Percentiles rank a stretch among this genome's conserved stretches.
phyloP scores from a whole-genome alignment of 257 asterid genomes.

The Solanum sejunctum region DNA sequence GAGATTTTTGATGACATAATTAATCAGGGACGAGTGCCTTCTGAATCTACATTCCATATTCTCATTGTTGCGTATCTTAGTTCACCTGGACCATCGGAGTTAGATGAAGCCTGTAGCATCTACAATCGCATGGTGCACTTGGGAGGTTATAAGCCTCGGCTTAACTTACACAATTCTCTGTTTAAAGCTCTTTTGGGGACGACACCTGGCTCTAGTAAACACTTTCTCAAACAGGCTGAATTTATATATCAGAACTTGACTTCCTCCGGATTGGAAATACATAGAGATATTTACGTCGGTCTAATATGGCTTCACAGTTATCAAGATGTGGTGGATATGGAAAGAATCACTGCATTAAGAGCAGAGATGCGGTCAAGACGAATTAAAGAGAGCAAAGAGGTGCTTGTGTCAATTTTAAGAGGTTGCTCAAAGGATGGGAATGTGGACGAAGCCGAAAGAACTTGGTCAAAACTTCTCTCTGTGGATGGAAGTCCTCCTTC shows the following conservation, averaged over 20 bases:
- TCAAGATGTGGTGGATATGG: conserved; percentile 66
- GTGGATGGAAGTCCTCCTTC: conserved; percentile 35
- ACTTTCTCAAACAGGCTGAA: conserved; percentile 76
- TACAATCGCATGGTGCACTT: conserved; percentile 86
- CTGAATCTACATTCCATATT: conserved; percentile 78
- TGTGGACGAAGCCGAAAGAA: conserved; percentile 54
- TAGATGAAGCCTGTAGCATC: conserved; percentile 69
- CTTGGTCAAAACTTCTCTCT: conserved; percentile 49
- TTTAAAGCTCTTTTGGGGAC: conserved; percentile 64
- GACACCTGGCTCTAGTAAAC: conserved; percentile 38
- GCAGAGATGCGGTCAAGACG: conserved; percentile 51
- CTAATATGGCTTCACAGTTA: conserved; percentile 90
- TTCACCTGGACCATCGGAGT: conserved; percentile 39
- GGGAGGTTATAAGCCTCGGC: conserved; percentile 78
- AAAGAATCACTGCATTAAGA: conserved; percentile 52
- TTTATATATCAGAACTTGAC: conserved; percentile 63
- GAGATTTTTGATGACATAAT: conserved; percentile 73
- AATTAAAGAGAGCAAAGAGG: conserved; percentile 45
- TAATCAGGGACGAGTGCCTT: conserved; percentile 73
- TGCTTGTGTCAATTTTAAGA: conserved; percentile 61
- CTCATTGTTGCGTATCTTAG: conserved; percentile 75
- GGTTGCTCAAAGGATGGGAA: conserved; percentile 78
- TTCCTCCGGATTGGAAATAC: conserved; percentile 48
- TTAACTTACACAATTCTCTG: conserved; percentile 77
- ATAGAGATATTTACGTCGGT: conserved; percentile 62